Base-by-base conservation (phyloP, 352 stramenopile species). In the Phytophthora boehmeriae region DNA sequence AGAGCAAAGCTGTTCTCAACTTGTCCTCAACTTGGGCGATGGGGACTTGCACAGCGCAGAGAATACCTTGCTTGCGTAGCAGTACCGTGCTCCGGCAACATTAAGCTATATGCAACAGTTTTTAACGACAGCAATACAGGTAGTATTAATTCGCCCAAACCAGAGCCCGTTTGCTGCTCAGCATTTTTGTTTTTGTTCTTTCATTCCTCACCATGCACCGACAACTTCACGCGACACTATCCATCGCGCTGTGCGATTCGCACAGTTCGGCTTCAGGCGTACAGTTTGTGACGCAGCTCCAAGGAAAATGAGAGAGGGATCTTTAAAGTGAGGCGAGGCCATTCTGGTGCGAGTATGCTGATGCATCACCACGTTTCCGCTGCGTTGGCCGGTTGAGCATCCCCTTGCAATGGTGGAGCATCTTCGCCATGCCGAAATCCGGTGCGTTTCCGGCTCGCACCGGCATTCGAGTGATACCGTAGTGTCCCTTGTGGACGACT, bases 291-390 rank as follows among this genome's bases (percentile, higher is more conserved):
- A 22, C 19, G 38, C 38, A 16, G 13, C 38, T 44, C 11, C n/a
- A 22, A 22, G 4, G 34, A n/a, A 9, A 39, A 39, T 16, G 38
- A 44, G n/a, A 17, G 38, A 3, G 8, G n/a, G 13, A 16, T 16
- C 13, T 8, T 17, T 9, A 39, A 44, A 19, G 38, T 20, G 38
- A 44, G 38, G 16, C 38, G 22, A 16, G 38, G 38, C 10, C 55
- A 57, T 52, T 63, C 36, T 49, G 47, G 55, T 63, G 55, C 55
- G 25, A 19, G 38, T 6, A 25, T 51, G 17, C 16, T n/a, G 38
- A 20, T 43, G 32, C 54, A 62, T 62, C 54, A 41, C 54, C 54
- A 23, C 44, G 54, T 32, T 44, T 44, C 5, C 6, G 28, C 30
- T 27, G 22, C 23, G 17, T 54, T 45, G 38, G 51, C 36, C 48